phyloP scores from a whole-genome alignment of 1,284 basidiomycete genomes.

The Moesziomyces aphidis region DNA sequence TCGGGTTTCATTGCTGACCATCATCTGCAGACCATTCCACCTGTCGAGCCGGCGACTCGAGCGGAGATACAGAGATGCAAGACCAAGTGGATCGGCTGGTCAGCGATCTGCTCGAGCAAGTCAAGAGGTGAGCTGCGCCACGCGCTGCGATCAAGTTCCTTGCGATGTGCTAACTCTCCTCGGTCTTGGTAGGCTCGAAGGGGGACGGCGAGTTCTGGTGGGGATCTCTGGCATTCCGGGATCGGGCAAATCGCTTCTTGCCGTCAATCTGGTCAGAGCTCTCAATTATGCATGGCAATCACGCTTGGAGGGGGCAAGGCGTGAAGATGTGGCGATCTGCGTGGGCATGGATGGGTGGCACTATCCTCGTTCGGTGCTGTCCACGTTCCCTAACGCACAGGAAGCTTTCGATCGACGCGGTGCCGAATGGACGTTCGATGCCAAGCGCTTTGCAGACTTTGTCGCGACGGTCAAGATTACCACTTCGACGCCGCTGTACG shows the following conservation, averaged over 20 bases:
- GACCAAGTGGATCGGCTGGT: slow-evolving; percentile 24
- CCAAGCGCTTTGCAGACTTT: slow-evolving; percentile 56
- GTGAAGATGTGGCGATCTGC: slow-evolving; percentile 71
- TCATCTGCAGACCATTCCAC: too few species aligned
- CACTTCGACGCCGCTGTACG: slow-evolving; percentile 5
- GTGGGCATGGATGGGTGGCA: slow-evolving; percentile 90
- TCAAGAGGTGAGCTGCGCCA: slow-evolving; percentile 8
- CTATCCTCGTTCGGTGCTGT: slow-evolving; percentile 72
- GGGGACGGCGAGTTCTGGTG: slow-evolving; percentile 75
- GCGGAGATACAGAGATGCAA: slow-evolving; percentile 12
- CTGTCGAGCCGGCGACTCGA: too few species aligned
- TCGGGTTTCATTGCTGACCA: too few species aligned
- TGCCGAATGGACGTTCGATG: slow-evolving; percentile 65
- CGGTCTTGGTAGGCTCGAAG: slow-evolving; percentile 69
- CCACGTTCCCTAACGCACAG: slow-evolving; percentile 74
- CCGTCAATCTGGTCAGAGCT: slow-evolving; percentile 72
- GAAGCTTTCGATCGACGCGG: slow-evolving; percentile 60
- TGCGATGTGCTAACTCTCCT: neutral
- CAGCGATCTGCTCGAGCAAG: slow-evolving; percentile 5
- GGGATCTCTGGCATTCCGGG: slow-evolving; percentile 84
- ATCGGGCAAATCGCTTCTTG: slow-evolving; percentile 83
- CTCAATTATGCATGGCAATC: slow-evolving; percentile 23
- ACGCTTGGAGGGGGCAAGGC: neutral
- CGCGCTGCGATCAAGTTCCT: too few species aligned
- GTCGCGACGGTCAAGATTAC: slow-evolving; percentile 25